These are phyloP conservation scores for Phialophora chinensis DNA, from an alignment of 2,329 filamentous ascomycete genomes.

Conservation along the genomic window DNA sequence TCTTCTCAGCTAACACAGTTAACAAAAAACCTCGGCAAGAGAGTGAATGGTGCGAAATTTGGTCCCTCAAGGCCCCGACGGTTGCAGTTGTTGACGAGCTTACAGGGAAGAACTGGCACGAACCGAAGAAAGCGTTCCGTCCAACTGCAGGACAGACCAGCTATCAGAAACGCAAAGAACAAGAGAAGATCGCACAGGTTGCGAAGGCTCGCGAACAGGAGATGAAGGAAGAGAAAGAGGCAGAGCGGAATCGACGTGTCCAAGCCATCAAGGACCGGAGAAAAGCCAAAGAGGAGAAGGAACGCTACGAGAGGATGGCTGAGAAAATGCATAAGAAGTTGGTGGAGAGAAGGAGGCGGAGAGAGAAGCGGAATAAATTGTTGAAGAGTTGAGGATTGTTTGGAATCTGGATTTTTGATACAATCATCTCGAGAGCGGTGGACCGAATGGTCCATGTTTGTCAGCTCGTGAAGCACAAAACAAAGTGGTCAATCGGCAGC, in stretches of 20 bases:
- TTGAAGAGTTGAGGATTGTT: conserved; percentile 36
- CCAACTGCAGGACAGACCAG: conserved; percentile 77
- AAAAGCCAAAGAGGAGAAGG: conserved; percentile 88
- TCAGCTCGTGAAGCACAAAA: background rate
- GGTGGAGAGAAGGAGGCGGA: conserved; percentile 88
- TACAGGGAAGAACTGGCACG: conserved; percentile 93
- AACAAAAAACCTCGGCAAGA: conserved; percentile 24
- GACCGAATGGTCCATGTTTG: background rate
- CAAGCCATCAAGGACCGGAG: conserved; percentile 83
- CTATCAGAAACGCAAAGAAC: conserved; percentile 76
- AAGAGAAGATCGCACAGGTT: conserved; percentile 72
- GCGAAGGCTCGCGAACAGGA: conserved; percentile 93
- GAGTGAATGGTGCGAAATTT: conserved; percentile 33
- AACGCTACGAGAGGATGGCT: conserved; percentile 89
- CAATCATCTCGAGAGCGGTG: background rate
- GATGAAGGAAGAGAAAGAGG: conserved; percentile 93
- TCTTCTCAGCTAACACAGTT: conserved; percentile 4
- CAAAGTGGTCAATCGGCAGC: background rate
- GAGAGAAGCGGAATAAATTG: conserved; percentile 79
- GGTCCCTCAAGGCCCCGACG: conserved; percentile 24
- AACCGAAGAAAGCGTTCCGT: conserved; percentile 81
- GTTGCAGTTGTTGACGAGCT: conserved; percentile 13
- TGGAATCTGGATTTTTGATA: background rate
- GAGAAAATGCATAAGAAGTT: conserved; percentile 98
- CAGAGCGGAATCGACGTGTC: conserved; percentile 78